A percentile compares a stretch with the other conserved stretches of the same genome.
Conservation (phyloP, 2,329 filamentous ascomycete genomes). For the Monilinia fructicola region DNA sequence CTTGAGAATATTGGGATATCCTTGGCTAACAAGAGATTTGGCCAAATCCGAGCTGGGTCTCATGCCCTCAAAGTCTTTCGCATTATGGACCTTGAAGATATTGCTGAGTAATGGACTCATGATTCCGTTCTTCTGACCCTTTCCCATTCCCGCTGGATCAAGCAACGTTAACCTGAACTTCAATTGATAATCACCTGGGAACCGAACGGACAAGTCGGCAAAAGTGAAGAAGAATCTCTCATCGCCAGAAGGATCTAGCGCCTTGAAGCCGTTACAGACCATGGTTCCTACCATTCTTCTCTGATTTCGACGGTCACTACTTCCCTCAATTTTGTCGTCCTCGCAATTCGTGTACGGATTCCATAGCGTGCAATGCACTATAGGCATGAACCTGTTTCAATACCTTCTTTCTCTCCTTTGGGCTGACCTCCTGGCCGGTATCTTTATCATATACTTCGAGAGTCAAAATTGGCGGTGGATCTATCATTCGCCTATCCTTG, state of each 20-base stretch:
- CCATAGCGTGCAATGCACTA: constrained; percentile 73
- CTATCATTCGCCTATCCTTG: constrained; percentile 76
- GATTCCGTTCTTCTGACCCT: constrained; percentile 46
- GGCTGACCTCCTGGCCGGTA: background rate
- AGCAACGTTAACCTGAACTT: constrained; percentile 73
- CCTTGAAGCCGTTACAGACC: constrained; percentile 74
- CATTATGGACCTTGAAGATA: constrained; percentile 78
- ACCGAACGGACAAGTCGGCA: constrained; percentile 76
- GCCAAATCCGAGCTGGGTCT: constrained; percentile 72
- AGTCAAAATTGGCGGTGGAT: constrained; percentile 76
- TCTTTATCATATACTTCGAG: constrained; percentile 20
- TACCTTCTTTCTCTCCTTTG: constrained; percentile 13
- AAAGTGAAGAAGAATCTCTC: constrained; percentile 87
- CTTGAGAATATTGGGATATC: constrained; percentile 67
- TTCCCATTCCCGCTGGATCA: constrained; percentile 45
- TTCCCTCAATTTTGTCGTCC: constrained; percentile 64
- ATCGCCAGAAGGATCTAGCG: constrained; percentile 67
- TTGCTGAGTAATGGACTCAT: constrained; percentile 52
- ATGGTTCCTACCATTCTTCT: constrained; percentile 77
- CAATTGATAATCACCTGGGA: constrained; percentile 72
- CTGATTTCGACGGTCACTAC: constrained; percentile 64
- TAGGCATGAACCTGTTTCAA: constrained; percentile 17
- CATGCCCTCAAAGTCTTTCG: constrained; percentile 87
- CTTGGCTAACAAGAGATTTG: constrained; percentile 73
- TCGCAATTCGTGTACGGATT: constrained; percentile 67